These are phyloP conservation scores for Ophiostoma angusticollis DNA, from an alignment of 2,329 filamentous ascomycete genomes.

Conservation along the genomic window DNA sequence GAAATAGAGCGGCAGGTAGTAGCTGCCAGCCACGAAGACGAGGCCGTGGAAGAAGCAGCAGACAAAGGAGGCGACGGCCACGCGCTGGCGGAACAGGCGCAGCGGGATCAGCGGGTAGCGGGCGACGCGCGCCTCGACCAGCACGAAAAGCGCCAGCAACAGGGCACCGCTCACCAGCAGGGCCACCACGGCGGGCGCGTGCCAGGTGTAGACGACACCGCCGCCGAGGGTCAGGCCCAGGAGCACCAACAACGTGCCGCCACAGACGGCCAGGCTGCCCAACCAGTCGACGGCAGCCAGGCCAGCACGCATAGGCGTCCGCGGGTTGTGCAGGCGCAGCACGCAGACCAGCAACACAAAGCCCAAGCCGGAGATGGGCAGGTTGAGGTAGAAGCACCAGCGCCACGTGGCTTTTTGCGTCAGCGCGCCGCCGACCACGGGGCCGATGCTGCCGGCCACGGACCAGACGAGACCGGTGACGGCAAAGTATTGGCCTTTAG, in stretches of 20 bases:
- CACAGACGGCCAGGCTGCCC: conserved; percentile 48
- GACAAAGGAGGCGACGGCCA: conserved; percentile 52
- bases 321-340: conserved; percentile 55
- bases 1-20: conserved; percentile 79
- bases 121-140: conserved; percentile 62
- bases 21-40: conserved; percentile 64
- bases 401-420: conserved; percentile 46
- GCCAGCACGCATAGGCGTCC: conserved; percentile 48
- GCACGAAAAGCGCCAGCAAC: conserved; percentile 50
- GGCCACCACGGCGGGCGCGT: conserved; percentile 60
- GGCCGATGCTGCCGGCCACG: conserved; percentile 51
- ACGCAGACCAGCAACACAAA: conserved; percentile 43
- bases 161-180: conserved; percentile 61
- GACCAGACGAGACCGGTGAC: conserved; percentile 57
- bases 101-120: conserved; percentile 68
- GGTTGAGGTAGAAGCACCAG: conserved; percentile 59
- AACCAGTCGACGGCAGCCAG: conserved; percentile 50
- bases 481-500: conserved; percentile 45
- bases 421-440: conserved; percentile 47
- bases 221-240: conserved; percentile 80
- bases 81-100: conserved; percentile 51
- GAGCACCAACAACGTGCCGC: conserved; percentile 73
- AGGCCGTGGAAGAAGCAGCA: conserved; percentile 62
- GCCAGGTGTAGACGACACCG: conserved; percentile 61
- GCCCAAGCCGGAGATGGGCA: conserved; percentile 26